Conservation (phyloP, 2,329 filamentous ascomycete species). For the Penicillium concentricum region DNA sequence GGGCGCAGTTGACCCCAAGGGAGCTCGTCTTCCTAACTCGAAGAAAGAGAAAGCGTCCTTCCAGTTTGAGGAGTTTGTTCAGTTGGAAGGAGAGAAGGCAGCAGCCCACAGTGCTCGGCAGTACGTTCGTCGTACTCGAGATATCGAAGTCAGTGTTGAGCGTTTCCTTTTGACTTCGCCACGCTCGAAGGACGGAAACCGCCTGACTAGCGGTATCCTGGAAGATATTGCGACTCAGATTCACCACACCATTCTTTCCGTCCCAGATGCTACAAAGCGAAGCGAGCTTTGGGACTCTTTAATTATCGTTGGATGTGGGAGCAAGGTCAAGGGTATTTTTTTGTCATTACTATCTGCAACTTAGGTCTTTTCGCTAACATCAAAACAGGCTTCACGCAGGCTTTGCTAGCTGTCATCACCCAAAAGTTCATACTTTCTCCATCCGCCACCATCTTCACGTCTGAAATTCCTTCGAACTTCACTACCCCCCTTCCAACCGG, state of each 20-base stretch:
- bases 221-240: slow-evolving; percentile 82
- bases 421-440: slow-evolving; percentile 88
- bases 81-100: slow-evolving; percentile 54
- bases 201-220: slow-evolving; percentile 62
- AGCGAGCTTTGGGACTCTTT: slow-evolving; percentile 88
- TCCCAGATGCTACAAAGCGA: slow-evolving; percentile 81
- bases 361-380: slow-evolving; percentile 4
- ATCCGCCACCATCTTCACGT: slow-evolving; percentile 94
- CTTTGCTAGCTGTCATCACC: slow-evolving; percentile 74
- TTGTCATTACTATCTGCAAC: background rate
- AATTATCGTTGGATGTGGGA: slow-evolving; percentile 88
- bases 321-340: slow-evolving; percentile 57
- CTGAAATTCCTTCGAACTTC: slow-evolving; percentile 89
- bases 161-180: slow-evolving; percentile 59
- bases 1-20: slow-evolving; percentile 48
- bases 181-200: slow-evolving; percentile 31
- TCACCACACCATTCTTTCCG: slow-evolving; percentile 76
- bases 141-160: slow-evolving; percentile 63
- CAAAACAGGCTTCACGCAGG: slow-evolving; percentile 76
- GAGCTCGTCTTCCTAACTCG: slow-evolving; percentile 56
- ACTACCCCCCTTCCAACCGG: slow-evolving; percentile 89
- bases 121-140: slow-evolving; percentile 52
- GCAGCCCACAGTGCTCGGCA: slow-evolving; percentile 50
- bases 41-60: slow-evolving; percentile 60
- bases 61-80: slow-evolving; percentile 59